A percentile compares a stretch with the other conserved stretches of the same genome.
phyloP scores from a whole-genome alignment of 306 rosid species.

The Arachis hypogaea region DNA sequence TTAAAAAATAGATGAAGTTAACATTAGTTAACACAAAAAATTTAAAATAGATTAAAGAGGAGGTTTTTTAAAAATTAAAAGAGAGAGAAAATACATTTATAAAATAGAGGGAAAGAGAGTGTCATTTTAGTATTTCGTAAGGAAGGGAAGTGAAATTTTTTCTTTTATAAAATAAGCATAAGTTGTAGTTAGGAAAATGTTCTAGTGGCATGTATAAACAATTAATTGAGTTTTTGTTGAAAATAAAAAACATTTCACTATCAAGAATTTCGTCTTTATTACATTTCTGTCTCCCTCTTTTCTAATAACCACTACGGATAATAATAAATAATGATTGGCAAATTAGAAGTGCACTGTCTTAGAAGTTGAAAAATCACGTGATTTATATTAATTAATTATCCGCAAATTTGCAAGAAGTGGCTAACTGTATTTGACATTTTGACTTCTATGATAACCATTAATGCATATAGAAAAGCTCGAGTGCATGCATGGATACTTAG shows the following conservation, averaged over 20 bases:
- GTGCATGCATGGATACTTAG: neutral
- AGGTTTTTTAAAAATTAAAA: no score
- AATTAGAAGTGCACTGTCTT: neutral
- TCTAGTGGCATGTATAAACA: neutral
- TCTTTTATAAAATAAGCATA: neutral
- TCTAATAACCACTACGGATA: neutral
- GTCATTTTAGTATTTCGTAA: no score
- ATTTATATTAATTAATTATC: neutral
- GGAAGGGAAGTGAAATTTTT: no score
- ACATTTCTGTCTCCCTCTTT: neutral
- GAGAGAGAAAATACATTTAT: no score
- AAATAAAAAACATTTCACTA: neutral
- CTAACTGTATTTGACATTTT: neutral
- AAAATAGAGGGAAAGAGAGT: no score
- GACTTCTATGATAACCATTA: neutral
- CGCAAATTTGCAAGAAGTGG: neutral
- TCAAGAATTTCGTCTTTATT: neutral
- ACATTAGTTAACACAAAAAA: no score
- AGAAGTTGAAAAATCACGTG: neutral
- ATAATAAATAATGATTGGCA: constrained; percentile 11
- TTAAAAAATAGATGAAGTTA: no score
- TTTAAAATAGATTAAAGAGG: no score
- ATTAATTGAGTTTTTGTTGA: neutral
- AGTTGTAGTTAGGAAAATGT: neutral
- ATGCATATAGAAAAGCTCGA: neutral